A percentile compares a stretch with the other conserved stretches of the same genome.
Evolutionary conservation across 2,329 filamentous ascomycete species (phyloP).

Genomic region (Rasamsonia emersonii): DNA sequence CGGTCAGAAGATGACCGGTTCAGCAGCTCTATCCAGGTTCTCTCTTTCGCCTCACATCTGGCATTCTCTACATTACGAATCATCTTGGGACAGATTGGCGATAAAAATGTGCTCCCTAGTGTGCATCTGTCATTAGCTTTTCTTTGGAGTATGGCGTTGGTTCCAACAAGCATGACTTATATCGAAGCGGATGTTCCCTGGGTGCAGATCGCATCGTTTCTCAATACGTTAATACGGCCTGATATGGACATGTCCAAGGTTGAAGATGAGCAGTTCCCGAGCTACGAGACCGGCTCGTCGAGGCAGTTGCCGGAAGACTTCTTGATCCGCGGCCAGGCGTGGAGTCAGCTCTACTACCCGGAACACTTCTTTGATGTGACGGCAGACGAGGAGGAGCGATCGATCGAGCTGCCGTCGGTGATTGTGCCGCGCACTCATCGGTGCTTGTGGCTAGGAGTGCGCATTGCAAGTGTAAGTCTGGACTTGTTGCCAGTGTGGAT

Average conservation of each 20-base stretch:
- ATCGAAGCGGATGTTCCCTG: constrained; percentile 43
- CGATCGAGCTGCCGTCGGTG: constrained; percentile 43
- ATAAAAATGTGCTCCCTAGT: constrained; percentile 46
- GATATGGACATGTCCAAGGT: constrained; percentile 27
- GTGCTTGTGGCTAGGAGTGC: constrained; percentile 42
- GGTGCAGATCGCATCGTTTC: constrained; percentile 40
- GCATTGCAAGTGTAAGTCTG: constrained; percentile 35
- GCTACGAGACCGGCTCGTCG: constrained; percentile 28
- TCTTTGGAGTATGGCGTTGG: constrained; percentile 35
- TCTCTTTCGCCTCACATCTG: constrained; percentile 31
- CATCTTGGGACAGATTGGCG: constrained; percentile 39
- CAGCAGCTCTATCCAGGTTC: constrained; percentile 17
- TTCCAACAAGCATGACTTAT: constrained; percentile 28
- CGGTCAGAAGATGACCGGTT: constrained; percentile 6
- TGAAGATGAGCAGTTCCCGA: constrained; percentile 34
- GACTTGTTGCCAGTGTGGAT: too few relatives aligned
- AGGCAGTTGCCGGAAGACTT: constrained; percentile 52
- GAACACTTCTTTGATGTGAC: constrained; percentile 42
- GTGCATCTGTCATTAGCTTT: constrained; percentile 49
- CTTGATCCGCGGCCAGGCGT: constrained; percentile 47
- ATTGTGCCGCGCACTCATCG: constrained; percentile 42
- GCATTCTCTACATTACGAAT: constrained; percentile 35
- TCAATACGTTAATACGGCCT: constrained; percentile 44
- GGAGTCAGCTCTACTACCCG: constrained; percentile 43
- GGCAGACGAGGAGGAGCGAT: constrained; percentile 47